Base-by-base conservation (phyloP, 768 basidiomycete genomes). In the Boletus sp. region DNA sequence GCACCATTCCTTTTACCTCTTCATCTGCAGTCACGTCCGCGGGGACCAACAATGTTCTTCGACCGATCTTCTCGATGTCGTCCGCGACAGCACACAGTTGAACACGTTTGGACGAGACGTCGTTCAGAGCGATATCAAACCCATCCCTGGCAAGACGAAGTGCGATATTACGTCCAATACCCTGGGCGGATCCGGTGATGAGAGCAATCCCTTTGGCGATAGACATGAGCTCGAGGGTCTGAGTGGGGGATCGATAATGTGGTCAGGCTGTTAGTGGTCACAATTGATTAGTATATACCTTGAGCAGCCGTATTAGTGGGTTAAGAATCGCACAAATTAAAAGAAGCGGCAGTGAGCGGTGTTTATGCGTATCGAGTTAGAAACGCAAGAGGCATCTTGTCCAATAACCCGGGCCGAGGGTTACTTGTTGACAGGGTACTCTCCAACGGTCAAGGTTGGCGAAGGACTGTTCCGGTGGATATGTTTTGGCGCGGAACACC, bases 11-110 rank as follows among this genome's bases (percentile, higher is more conserved):
- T 47, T 74, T 64, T 4, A 83, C 79, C 5, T 78, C 68, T 2
- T 54, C 57, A 44, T 81, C 79, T 0, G 63, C 45, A 8, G 70
- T 67, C 4, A 81, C 75, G 55, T 81, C 77, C 0, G 68, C 78
- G 3, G 64, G 37, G 0, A 69, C 61, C 2, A 58, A 19, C 5
- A 59, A 34, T 0, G 64, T 62, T 30, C 60, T 61, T 19, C 58
- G 55, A 17, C 57, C 54, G 8, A 40, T 23, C 11, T 40, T 23
- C 19, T 23, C 19, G 13, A 40, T n/a, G 39, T 40, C 39, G 39
- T 21, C 39, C 13, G 39, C 11, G 39, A 40, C 13, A 7, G 39
- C 39, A 13, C 39, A 21, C 19, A 39, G 38, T 10, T 38, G 4
- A 23, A 14, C 19, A 40, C 6, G 13, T 40, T 40, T 40, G 2